Base-by-base conservation (phyloP, 176 grass and related monocot genomes). In the Thalia dealbata region DNA sequence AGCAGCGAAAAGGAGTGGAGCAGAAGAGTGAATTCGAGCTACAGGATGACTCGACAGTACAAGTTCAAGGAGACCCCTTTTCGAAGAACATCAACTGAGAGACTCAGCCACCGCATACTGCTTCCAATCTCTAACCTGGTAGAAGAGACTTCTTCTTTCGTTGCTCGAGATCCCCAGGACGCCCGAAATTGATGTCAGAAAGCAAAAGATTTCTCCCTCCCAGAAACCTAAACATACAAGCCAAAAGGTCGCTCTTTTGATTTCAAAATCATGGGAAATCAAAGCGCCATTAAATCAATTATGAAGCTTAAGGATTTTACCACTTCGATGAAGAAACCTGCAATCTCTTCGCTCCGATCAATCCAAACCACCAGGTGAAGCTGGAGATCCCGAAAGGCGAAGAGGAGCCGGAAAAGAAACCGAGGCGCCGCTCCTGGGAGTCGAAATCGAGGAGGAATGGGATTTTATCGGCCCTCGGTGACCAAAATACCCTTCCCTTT, bases 11-110 rank as follows among this genome's bases (percentile, higher is more conserved):
- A n/a, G 8, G 32, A 14, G 59, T 2, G 73, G 29, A n/a, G 8
- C 65, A 84, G 51, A 18, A 0, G 12, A 12, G 27, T 7, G 43
- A 50, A 14, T 11, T 48, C n/a, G 44, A 74, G 74, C 79, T 80
- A 92, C 64, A 90, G 84, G 84, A 96, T 96, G 69, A 96, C 86
- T 42, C 80, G 77, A 73, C 86, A 92, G 55, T 92, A 96, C 25
- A 96, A 82, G 75, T 92, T 92, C 82, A 96, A 86, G n/a, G 89
- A 88, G 69, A 92, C 75, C 58, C 74, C 86, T 83, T 69, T 60
- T 67, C 82, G 71, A 46, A 87, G 70, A 26, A 96, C 74, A 23
- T 89, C 89, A 70, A 96, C 89, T 0, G 78, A 96, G 50, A 82
- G 82, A 67, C 78, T 78, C 32, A 88, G 51, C 84, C 84, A 86